Evolutionary conservation across 352 stramenopile genomes (phyloP), one percentile per base, ranked within the genome.

Genomic region (Poterioochromonas sp.): DNA sequence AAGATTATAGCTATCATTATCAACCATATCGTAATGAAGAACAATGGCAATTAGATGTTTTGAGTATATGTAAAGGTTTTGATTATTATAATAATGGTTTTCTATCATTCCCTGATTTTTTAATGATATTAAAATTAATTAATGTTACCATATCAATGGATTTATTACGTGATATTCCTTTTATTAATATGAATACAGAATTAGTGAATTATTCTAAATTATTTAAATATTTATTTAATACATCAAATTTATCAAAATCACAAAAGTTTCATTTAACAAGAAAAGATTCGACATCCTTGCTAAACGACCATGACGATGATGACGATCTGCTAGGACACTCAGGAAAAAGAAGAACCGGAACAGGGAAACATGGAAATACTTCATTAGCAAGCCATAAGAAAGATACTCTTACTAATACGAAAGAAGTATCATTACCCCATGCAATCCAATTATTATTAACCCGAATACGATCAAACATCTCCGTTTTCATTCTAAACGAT

Each of bases 61-160:
- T 5, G 32, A 8, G 15, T 71, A 18, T 71, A 5, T 71, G 39
- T 29, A 41, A 41, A 29, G 62, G 62, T 1, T 71, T 71, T 47
- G 62, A 71, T 71, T 29, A n/a, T 8, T 47, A 71, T 71, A 5
- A 47, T 22, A 41, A 71, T 41, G 18, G 32, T 29, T 44, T 71
- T 5, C 5, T 71, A 22, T 47, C 62, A 29, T 40, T 47, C 11
- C 5, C 39, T 26, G 62, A 71, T 71, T 44, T 71, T 47, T 26
- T 71, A 8, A 22, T 71, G 11, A 29, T 29, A 29, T 47, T 71
- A 29, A 47, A 20, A 3, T 43, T 41, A 3, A 43, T 71, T 5
- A 71, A 71, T 47, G 62, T 71, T 15, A 71, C 39, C 1, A 71
- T 71, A 8, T 71, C 62, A 29, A 29, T 47, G 15, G 62, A 71